These are phyloP conservation scores for Bretschneidera sinensis DNA, from an alignment of 345 rosid species.

Conservation along the genomic window DNA sequence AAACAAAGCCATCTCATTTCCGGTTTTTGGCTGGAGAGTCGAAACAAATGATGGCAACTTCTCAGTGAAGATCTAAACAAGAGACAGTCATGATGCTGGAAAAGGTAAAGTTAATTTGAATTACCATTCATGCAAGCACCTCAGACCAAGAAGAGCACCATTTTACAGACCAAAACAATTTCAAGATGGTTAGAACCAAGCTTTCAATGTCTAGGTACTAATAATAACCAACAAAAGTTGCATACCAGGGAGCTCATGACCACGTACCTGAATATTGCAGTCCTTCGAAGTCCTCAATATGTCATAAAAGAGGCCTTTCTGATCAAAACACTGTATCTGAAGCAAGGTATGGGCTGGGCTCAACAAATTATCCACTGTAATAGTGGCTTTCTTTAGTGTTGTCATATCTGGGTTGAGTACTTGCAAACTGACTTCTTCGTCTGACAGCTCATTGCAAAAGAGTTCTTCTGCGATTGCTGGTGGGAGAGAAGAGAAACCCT, in stretches of 20 bases:
- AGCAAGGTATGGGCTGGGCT: slow-evolving; percentile 74
- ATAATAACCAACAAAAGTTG: not conserved
- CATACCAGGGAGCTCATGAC: not conserved
- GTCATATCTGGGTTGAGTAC: slow-evolving; percentile 24
- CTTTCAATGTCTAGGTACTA: too few species aligned
- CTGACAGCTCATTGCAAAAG: slow-evolving; percentile 34
- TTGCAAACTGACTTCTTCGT: slow-evolving; percentile 24
- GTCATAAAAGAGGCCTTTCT: slow-evolving; percentile 74
- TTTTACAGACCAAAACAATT: not conserved
- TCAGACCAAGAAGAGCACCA: not conserved
- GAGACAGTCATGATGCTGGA: not conserved
- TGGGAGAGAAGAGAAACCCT: slow-evolving; percentile 48
- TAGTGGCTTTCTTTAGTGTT: slow-evolving; percentile 27
- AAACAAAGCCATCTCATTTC: not conserved
- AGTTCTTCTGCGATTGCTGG: slow-evolving; percentile 47
- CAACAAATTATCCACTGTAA: slow-evolving; percentile 55
- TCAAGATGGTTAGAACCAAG: not conserved
- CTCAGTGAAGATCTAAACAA: not conserved
- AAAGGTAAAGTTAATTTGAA: not conserved
- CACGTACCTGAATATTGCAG: slow-evolving; percentile 52
- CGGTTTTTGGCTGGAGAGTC: not conserved
- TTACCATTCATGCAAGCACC: not conserved
- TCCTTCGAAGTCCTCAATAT: slow-evolving; percentile 72
- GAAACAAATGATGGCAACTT: not conserved
- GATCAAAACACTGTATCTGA: slow-evolving; percentile 62